Conservation (phyloP, 2,329 filamentous ascomycete genomes). For the Nannizzia gypsea region DNA sequence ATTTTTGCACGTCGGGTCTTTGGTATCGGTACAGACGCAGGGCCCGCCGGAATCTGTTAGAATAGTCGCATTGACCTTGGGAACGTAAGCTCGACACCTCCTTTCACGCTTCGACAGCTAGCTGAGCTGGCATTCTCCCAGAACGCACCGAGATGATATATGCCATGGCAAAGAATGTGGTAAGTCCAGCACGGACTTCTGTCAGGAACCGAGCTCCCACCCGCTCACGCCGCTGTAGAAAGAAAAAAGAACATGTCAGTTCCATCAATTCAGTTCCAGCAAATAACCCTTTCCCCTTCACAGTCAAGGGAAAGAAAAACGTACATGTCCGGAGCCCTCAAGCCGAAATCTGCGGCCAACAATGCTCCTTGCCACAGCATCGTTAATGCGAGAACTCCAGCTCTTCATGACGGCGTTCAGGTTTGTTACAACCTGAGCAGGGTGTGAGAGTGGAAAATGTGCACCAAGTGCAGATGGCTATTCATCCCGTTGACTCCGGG, state of each 20-base stretch:
- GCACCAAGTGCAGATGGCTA: background rate
- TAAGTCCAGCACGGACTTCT: constrained; percentile 70
- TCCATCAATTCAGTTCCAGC: constrained; percentile 7
- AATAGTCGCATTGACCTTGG: constrained; percentile 52
- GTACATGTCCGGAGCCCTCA: constrained; percentile 70
- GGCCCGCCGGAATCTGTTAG: constrained; percentile 62
- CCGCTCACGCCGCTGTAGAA: constrained; percentile 51
- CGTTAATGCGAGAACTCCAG: constrained; percentile 43
- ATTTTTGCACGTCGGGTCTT: constrained; percentile 39
- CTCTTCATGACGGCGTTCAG: constrained; percentile 11
- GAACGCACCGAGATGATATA: constrained; percentile 65
- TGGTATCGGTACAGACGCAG: constrained; percentile 53
- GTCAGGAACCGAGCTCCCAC: constrained; percentile 70
- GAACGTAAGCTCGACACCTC: background rate
- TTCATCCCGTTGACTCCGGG: background rate
- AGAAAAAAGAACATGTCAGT: background rate
- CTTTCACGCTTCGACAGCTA: background rate
- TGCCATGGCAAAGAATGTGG: constrained; percentile 70
- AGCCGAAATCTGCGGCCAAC: constrained; percentile 67
- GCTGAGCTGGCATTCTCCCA: background rate
- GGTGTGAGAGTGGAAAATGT: too few relatives aligned
- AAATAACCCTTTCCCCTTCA: background rate
- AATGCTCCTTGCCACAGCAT: constrained; percentile 49
- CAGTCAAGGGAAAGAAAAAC: constrained; percentile 17
- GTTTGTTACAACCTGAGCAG: too few relatives aligned